Conservation (phyloP, 192 early-diverging fungal species). For the Polychytrium aggregatum region DNA sequence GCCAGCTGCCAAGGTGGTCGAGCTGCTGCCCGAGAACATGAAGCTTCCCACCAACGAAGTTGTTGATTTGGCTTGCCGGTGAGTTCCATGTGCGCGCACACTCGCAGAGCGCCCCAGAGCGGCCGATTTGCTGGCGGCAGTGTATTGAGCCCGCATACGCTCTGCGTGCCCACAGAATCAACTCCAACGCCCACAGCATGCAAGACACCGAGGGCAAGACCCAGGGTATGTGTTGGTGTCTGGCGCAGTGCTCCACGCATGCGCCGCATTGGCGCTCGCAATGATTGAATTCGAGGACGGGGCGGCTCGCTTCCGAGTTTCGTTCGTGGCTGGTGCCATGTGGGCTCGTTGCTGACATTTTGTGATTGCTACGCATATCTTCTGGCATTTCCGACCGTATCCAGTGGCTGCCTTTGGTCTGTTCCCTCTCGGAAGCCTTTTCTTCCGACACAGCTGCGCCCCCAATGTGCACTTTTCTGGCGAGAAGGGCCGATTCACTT, state of each 20-base stretch:
- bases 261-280: too few relatives aligned
- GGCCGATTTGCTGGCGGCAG: too few relatives aligned
- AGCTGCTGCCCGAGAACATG: constrained; percentile 23
- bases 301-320: too few relatives aligned
- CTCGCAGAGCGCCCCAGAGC: too few relatives aligned
- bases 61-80: constrained; percentile 30
- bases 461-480: constrained; percentile 60
- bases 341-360: too few relatives aligned
- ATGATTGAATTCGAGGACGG: too few relatives aligned
- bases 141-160: too few relatives aligned
- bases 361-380: too few relatives aligned
- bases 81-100: background rate
- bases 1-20: constrained; percentile 18
- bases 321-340: too few relatives aligned
- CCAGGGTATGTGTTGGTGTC: constrained; percentile 16
- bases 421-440: constrained; percentile 53
- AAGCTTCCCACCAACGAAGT: constrained; percentile 22
- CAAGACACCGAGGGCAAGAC: constrained; percentile 27
- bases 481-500: constrained; percentile 37
- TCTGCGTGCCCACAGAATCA: constrained; percentile 44
- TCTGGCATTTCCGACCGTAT: too few relatives aligned
- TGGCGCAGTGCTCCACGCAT: too few relatives aligned
- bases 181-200: constrained; percentile 46
- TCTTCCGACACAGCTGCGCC: constrained; percentile 50
- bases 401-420: constrained; percentile 48